phyloP scores from a whole-genome alignment of 192 early-diverging fungal species.

The Obelidium mucronatum region DNA sequence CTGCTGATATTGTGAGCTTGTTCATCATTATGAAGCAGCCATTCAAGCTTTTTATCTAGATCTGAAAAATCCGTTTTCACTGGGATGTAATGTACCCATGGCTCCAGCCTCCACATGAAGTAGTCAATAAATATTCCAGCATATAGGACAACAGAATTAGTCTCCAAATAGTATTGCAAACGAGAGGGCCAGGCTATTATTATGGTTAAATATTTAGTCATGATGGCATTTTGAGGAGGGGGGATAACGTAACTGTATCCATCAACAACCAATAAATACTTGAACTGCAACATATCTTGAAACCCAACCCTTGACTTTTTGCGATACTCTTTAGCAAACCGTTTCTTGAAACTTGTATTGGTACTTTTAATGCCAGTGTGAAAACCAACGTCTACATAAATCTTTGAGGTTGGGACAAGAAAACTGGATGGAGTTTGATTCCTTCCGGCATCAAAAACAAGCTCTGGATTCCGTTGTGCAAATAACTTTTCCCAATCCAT shows the following conservation, averaged over 20 bases:
- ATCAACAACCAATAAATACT: constrained; percentile 20
- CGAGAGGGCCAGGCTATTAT: constrained; percentile 5
- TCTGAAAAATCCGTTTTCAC: background rate
- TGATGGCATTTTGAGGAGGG: too few species aligned
- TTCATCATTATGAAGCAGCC: background rate
- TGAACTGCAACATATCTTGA: constrained; percentile 5
- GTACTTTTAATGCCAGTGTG: too few species aligned
- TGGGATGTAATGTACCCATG: constrained; percentile 8
- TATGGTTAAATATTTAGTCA: too few species aligned
- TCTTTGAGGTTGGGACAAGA: too few species aligned
- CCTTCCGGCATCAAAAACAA: too few species aligned
- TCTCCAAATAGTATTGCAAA: background rate
- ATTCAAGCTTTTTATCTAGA: background rate
- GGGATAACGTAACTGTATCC: too few species aligned
- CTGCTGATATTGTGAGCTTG: background rate
- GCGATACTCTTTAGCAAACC: background rate
- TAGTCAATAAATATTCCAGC: background rate
- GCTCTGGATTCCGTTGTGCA: too few species aligned
- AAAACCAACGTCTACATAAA: too few species aligned
- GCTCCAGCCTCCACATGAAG: background rate
- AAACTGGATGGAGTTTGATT: too few species aligned
- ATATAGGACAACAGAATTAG: background rate
- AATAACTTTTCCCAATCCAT: too few species aligned
- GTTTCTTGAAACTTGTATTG: too few species aligned
- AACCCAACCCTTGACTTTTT: background rate